Evolutionary conservation across 345 rosid species (phyloP).

Genomic region (Gossypium raimondii): DNA sequence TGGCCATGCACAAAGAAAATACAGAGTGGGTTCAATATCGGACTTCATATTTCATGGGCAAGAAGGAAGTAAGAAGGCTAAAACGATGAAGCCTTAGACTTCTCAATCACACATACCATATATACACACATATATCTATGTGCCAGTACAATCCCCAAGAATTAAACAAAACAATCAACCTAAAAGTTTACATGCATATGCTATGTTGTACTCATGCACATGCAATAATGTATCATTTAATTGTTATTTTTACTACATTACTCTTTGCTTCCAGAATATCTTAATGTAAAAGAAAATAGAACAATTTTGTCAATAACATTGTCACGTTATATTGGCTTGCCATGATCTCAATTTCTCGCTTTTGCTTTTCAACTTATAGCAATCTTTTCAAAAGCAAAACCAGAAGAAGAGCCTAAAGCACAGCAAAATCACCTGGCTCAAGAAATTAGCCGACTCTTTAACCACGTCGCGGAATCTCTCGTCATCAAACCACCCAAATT

Average conservation of each 20-base stretch:
- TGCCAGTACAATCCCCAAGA: neutral
- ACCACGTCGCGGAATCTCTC: slow-evolving; percentile 86
- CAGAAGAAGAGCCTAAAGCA: neutral
- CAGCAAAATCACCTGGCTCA: slow-evolving; percentile 65
- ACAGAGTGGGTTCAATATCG: too few species aligned
- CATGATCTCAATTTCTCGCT: neutral
- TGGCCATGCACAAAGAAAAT: too few species aligned
- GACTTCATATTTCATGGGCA: too few species aligned
- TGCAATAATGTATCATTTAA: neutral
- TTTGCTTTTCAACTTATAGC: neutral
- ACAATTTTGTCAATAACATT: neutral
- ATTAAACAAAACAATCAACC: neutral
- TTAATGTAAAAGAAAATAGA: slow-evolving; percentile 8
- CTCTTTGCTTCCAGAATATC: neutral
- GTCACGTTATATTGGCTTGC: neutral
- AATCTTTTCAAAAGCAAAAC: slow-evolving; percentile 17
- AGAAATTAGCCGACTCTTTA: slow-evolving; percentile 75
- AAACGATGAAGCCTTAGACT: neutral
- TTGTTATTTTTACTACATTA: neutral
- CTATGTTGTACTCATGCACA: neutral
- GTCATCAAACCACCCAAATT: slow-evolving; percentile 99
- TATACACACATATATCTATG: neutral
- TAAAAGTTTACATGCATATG: neutral
- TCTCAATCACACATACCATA: neutral
- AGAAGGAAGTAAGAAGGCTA: too few species aligned